Conservation (phyloP, 2,329 filamentous ascomycete species). For the Alternaria angustiovoidea region DNA sequence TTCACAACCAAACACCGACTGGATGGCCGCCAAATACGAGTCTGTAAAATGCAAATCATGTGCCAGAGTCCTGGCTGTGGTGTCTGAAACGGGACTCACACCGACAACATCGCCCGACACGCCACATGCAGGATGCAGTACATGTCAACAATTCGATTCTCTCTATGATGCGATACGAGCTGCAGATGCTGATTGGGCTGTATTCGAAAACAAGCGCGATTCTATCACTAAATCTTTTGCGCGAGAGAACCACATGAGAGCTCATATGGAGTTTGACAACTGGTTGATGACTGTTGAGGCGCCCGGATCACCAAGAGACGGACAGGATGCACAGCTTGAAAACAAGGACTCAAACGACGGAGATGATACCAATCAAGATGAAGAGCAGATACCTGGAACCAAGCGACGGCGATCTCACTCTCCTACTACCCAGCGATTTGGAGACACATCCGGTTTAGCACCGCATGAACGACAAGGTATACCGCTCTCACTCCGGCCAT, state of each 20-base stretch:
- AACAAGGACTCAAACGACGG: background rate
- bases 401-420: slow-evolving; percentile 19
- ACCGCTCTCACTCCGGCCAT: slow-evolving; percentile 10
- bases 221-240: slow-evolving; percentile 24
- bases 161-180: slow-evolving; percentile 23
- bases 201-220: slow-evolving; percentile 20
- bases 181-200: slow-evolving; percentile 23
- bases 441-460: background rate
- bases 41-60: slow-evolving; percentile 18
- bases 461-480: slow-evolving; percentile 1
- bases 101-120: slow-evolving; percentile 5
- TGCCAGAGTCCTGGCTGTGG: slow-evolving; percentile 16
- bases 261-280: slow-evolving; percentile 36
- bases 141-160: slow-evolving; percentile 26
- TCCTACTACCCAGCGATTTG: slow-evolving; percentile 5
- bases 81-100: slow-evolving; percentile 19
- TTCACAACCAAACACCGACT: background rate
- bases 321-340: slow-evolving; percentile 1
- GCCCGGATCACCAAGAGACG: background rate
- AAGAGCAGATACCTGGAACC: slow-evolving; percentile 5
- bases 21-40: slow-evolving; percentile 6
- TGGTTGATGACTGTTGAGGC: slow-evolving; percentile 35
- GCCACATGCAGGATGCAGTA: slow-evolving; percentile 20
- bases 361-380: background rate
- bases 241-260: slow-evolving; percentile 19